Evolutionary conservation across 306 rosid genomes (phyloP), one percentile per base, ranked within the genome.

Genomic region (Mimosa bimucronata): DNA sequence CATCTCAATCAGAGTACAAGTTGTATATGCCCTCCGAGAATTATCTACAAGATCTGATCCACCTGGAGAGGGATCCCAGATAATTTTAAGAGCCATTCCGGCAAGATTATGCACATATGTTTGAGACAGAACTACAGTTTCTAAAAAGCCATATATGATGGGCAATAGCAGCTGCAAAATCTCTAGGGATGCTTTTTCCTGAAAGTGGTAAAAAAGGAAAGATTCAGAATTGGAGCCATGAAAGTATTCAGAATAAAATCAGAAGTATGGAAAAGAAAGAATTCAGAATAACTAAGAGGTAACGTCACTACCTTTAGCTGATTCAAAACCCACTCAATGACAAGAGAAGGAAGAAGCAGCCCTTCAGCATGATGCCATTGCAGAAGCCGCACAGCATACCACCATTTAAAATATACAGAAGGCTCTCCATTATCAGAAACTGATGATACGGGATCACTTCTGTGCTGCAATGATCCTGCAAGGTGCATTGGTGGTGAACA

Each of bases 331-430:
- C 99, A 95, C 74, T 93, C 99, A 76, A 95, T 88, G 68, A 95
- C 85, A 84, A 90, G 89, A 57, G 98, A 89, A 62, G 99, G 94
- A 85, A 89, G 88, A 77, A 93, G 88, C 45, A 93, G 84, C 74
- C 99, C 94, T 77, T 95, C 98, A 4, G 97, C 93, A 81, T 90
- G 91, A 85, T 91, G 97, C 99, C 98, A 95, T 61, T 90, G 98
- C 91, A 95, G 83, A 26, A 93, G 98, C 50, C 97, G 90, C 50
- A 90, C 92, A 83, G 90, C 82, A 81, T 95, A 91, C 99, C 98
- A 88, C 99, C 99, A 95, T 87, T 83, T 93, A 81, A 90, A 90
- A 88, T 95, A 94, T 76, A 89, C 76, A 42, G 99, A 92, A 69
- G 97, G 91, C 79, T 88, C 97, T 75, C 89, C 93, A 71, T 89